Evolutionary conservation across 257 asterid species (phyloP).

Genomic region (Ilex asprella): DNA sequence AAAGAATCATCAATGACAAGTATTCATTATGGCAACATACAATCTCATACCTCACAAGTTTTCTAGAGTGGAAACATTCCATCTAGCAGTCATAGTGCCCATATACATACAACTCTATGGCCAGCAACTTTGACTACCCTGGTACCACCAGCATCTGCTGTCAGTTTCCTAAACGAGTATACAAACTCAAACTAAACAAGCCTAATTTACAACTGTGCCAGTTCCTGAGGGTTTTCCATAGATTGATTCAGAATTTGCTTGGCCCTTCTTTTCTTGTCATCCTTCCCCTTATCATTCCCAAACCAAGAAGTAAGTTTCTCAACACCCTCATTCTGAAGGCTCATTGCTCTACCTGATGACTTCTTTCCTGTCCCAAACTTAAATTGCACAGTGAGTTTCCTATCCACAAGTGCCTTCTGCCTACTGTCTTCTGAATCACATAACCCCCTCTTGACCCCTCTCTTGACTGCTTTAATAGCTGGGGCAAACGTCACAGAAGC

Average conservation of each 20-base stretch:
- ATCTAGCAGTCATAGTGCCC: conserved; percentile 31
- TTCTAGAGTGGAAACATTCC: conserved; percentile 22
- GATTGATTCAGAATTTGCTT: conserved; percentile 35
- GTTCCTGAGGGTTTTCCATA: conserved; percentile 27
- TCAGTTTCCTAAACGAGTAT: conserved; percentile 40
- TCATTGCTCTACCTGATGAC: conserved; percentile 20
- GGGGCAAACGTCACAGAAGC: conserved; percentile 31
- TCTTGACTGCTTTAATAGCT: conserved; percentile 27
- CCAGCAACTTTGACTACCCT: conserved; percentile 30
- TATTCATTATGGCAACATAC: conserved; percentile 25
- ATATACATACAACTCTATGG: conserved; percentile 34
- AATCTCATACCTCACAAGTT: conserved; percentile 40
- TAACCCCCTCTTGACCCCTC: conserved; percentile 18
- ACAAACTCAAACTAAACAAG: conserved; percentile 36
- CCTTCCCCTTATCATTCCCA: conserved; percentile 32
- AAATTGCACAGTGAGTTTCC: conserved; percentile 47
- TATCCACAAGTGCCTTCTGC: conserved; percentile 33
- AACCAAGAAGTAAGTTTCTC: conserved; percentile 37
- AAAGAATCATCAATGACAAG: conserved; percentile 22
- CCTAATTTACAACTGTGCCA: conserved; percentile 52
- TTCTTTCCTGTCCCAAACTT: conserved; percentile 39
- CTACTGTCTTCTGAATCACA: conserved; percentile 27
- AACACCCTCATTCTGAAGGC: conserved; percentile 26
- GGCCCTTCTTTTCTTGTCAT: conserved; percentile 28
- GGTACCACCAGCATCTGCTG: conserved; percentile 36